Base-by-base conservation (phyloP, 192 early-diverging fungal genomes). In the Podila clonocystis region DNA sequence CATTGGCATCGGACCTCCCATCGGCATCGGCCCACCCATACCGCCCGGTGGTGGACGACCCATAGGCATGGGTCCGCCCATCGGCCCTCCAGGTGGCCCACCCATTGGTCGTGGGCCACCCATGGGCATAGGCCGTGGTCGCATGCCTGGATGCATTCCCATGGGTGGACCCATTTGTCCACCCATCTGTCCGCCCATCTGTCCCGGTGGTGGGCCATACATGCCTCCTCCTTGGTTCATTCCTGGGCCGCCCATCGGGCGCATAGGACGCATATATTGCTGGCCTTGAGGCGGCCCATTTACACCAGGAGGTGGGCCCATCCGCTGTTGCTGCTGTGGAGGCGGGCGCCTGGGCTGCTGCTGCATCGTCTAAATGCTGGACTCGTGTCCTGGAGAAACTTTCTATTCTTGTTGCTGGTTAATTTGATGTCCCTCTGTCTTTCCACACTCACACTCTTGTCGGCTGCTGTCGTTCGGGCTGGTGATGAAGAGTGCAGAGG, bases 311-410 rank as follows among this genome's bases (percentile, higher is more conserved):
- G 60, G 62, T 34, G 59, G 63, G 2, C 50, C 62, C 75, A 71
- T 70, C 52, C 68, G 63, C 24, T 74, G 73, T 28, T 77, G 75
- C 15, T 52, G 50, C 52, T 62, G 75, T 26, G 68, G 75, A 26
- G 68, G 75, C 64, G 38, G 75, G 59, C 75, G 68, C 68, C 75
- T 78, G 61, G 68, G 75, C 50, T 78, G 75, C 17, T 68, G 68
- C 59, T 78, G 75, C 75, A 78, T 78, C 9, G 41, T 17, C 41
- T 55, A 55, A 26, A 24, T 55, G 52, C n/a, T 55, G 41, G 12
- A 9, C 9, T 36, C 41, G 41, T 45, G 41, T 45, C 41, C 41
- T 45, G 41, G 12, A 41, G 13, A 41, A 41, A 9, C 2, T 12
- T 45, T 15, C 3, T 17, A 45, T 45, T 15, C 41, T 12, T 45